A percentile compares a stretch with the other conserved stretches of the same genome.
Conservation (phyloP, 2,329 filamentous ascomycete genomes). For the Pyricularia sp. region DNA sequence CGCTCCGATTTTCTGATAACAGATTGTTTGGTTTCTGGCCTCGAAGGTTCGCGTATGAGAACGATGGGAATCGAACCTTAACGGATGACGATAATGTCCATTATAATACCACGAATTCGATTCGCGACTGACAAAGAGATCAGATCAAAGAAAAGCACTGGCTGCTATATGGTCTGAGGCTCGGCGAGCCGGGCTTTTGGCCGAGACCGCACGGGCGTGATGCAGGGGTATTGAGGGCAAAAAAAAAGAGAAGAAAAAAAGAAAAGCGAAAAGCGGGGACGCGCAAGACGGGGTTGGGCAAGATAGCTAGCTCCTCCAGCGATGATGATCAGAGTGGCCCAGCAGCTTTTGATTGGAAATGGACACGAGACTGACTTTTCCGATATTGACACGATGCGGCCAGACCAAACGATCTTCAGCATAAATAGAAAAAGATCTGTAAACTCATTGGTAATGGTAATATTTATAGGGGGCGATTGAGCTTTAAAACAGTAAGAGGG, state of each 20-base stretch:
- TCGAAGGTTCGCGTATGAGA: background rate
- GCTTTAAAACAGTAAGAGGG: background rate
- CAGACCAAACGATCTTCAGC: background rate
- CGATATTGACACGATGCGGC: background rate
- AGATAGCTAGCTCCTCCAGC: background rate
- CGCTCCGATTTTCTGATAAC: background rate
- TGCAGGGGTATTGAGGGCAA: background rate
- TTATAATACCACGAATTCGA: background rate
- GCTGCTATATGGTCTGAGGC: background rate
- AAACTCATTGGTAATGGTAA: too few species aligned
- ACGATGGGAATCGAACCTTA: background rate
- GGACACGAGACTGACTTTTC: background rate
- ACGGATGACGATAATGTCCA: background rate
- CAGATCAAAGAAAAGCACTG: background rate
- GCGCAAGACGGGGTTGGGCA: background rate
- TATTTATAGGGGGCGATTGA: too few species aligned
- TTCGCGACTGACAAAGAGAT: background rate
- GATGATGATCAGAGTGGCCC: background rate
- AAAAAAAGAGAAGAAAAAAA: background rate
- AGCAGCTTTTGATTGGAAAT: background rate
- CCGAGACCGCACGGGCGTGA: background rate
- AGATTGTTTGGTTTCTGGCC: background rate
- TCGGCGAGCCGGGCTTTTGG: background rate
- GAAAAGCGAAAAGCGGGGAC: background rate
- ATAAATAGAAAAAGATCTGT: background rate